phyloP scores from a whole-genome alignment of 2,329 filamentous ascomycete genomes.

The Lecanicillium sp. region DNA sequence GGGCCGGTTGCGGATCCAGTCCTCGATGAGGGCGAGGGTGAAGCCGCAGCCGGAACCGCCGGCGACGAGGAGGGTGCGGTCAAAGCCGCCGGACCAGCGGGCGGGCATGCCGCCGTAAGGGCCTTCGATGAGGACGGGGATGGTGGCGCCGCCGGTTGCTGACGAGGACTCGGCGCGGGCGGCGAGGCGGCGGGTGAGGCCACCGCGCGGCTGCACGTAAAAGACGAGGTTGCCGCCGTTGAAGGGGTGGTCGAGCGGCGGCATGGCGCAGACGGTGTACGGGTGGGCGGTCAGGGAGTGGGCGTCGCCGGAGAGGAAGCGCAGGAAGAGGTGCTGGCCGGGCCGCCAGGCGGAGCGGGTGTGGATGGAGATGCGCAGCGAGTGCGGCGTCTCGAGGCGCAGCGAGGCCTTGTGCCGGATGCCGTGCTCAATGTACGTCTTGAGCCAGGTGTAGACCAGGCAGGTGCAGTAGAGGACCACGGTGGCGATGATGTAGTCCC shows the following conservation, averaged over 20 bases:
- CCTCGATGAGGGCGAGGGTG: conserved; percentile 39
- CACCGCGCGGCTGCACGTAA: conserved; percentile 41
- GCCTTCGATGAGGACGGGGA: conserved; percentile 47
- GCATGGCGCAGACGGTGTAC: conserved; percentile 47
- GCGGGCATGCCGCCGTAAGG: conserved; percentile 47
- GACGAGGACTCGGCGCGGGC: conserved; percentile 22
- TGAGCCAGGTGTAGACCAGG: conserved; percentile 38
- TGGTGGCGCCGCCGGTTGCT: conserved; percentile 24
- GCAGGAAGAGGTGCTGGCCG: conserved; percentile 48
- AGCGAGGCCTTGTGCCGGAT: conserved; percentile 33
- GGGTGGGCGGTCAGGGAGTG: conserved; percentile 41
- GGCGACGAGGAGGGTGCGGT: conserved; percentile 39
- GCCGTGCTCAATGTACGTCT: conserved; percentile 44
- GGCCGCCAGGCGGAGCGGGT: conserved; percentile 38
- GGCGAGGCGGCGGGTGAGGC: conserved; percentile 40
- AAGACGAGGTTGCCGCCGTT: conserved; percentile 37
- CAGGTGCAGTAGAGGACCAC: conserved; percentile 24
- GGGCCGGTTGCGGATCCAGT: conserved; percentile 11
- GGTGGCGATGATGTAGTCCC: conserved; percentile 55
- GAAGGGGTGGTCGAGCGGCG: conserved; percentile 15
- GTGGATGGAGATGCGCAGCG: conserved; percentile 33
- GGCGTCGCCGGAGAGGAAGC: conserved; percentile 37
- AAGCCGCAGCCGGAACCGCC: conserved; percentile 51
- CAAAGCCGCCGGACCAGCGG: conserved; percentile 27
- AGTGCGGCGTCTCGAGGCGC: conserved; percentile 25